Base-by-base conservation (phyloP, 1,284 basidiomycete genomes). In the Ustilago hordei region DNA sequence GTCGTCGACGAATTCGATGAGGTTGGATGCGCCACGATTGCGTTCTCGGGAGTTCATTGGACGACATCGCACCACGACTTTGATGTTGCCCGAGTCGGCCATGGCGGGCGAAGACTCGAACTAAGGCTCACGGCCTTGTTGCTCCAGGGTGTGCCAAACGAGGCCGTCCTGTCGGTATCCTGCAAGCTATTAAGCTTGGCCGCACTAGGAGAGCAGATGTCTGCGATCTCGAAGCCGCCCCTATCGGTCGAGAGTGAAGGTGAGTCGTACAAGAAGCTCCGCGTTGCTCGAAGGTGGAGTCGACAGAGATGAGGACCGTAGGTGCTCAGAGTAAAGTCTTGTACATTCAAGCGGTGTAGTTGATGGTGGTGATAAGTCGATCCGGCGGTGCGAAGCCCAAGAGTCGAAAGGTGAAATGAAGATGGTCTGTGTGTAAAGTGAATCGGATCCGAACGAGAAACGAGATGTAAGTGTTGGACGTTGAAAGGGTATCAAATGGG, bases 81-180 rank as follows among this genome's bases (percentile, higher is more conserved):
- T 84, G 78, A 84, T 84, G 68, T 84, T 84, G 62, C 82, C 82
- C 39, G 80, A 80, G 73, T 84, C 82, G 36, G 81, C 68, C 82
- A 83, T 83, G 45, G 45, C 71, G 72, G 58, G 52, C n/a, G 52
- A 41, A 36, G 34, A 19, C 8, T 28, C 8, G 7, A 8, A 23
- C 39, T 19, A 19, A 48, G 45, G 19, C 45, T 48, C 19, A 19
- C 45, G 8, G 45, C 11, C 39, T 17, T 12, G 17, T 15, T 6
- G 39, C 39, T 15, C 1, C 3, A 15, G 6, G 39, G 23, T 28
- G 23, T 28, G 23, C 23, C 23, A 28, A 28, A 28, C 23, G 23
- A 28, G 23, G 23, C 23, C 23, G 23, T 28, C 23, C 23, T 28
- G 23, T 28, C 23, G 23, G 23, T 28, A 28, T 3, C 23, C 23